Evolutionary conservation across 305 asterid species (phyloP).

Genomic region (Stenogyne calaminthoides): DNA sequence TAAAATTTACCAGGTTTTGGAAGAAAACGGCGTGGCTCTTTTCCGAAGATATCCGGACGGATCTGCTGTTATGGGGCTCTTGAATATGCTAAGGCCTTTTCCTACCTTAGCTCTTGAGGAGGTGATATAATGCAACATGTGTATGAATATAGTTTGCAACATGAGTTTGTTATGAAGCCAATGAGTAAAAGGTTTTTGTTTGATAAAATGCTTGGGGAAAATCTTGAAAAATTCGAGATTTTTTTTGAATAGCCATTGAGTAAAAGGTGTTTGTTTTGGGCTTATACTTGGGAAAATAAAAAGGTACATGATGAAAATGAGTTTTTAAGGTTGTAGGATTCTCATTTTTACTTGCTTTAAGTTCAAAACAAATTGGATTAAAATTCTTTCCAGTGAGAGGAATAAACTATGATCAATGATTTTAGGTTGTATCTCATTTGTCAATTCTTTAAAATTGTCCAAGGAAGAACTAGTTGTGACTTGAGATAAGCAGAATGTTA

Average conservation of each 20-base stretch:
- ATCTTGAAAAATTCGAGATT: neutral
- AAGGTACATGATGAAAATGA: too few relatives aligned
- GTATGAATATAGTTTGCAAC: too few relatives aligned
- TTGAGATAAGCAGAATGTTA: neutral
- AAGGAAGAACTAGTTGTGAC: neutral
- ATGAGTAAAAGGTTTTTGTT: too few relatives aligned
- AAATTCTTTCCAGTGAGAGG: too few relatives aligned
- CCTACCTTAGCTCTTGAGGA: conserved; percentile 73
- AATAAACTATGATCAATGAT: conserved; percentile 4
- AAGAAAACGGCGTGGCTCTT: conserved; percentile 52
- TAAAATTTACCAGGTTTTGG: conserved; percentile 49
- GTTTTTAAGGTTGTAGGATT: too few relatives aligned
- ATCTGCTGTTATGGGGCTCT: conserved; percentile 63
- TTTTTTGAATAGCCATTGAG: neutral
- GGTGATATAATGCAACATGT: too few relatives aligned
- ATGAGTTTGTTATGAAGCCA: too few relatives aligned
- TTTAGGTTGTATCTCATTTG: neutral
- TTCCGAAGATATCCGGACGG: conserved; percentile 62
- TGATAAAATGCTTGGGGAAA: neutral
- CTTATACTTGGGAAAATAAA: too few relatives aligned
- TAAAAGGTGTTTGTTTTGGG: too few relatives aligned
- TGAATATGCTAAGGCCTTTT: conserved; percentile 43
- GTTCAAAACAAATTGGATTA: too few relatives aligned
- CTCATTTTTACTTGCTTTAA: too few relatives aligned
- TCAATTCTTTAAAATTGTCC: neutral